Evolutionary conservation across 2,329 filamentous ascomycete species (phyloP).

Genomic region (Apiospora arundinis): DNA sequence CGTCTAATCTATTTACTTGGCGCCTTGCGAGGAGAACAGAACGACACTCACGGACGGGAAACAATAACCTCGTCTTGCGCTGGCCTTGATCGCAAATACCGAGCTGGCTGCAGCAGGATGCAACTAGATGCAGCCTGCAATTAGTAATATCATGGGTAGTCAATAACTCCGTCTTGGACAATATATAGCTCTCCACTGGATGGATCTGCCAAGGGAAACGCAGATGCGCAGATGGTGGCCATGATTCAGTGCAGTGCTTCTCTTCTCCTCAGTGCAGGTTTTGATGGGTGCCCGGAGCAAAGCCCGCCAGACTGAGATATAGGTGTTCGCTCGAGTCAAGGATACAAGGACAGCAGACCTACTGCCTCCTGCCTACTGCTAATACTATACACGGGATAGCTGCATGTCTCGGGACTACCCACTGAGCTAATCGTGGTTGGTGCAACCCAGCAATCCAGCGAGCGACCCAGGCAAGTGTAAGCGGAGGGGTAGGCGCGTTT

Average conservation of each 20-base stretch:
- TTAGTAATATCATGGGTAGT: not conserved
- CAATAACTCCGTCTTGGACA: conserved; percentile 15
- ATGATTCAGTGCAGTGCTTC: not conserved
- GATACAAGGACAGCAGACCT: not conserved
- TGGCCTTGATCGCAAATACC: not conserved
- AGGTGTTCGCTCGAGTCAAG: not conserved
- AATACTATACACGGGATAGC: not conserved
- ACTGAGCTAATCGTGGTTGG: not conserved
- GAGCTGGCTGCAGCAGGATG: not conserved
- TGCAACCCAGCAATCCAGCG: not conserved
- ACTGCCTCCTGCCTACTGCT: not conserved
- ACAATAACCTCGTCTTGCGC: not conserved
- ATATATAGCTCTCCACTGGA: conserved; percentile 14
- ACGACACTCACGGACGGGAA: not conserved
- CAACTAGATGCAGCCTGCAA: not conserved
- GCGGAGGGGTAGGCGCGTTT: not conserved
- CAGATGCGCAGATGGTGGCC: not conserved
- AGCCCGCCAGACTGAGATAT: not conserved
- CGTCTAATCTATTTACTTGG: conserved; percentile 6
- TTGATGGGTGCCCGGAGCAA: not conserved
- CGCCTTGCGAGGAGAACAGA: not conserved
- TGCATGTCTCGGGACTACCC: conserved; percentile 12
- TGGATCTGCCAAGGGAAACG: not conserved
- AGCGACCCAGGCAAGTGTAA: not conserved
- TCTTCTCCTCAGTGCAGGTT: not conserved